These are phyloP conservation scores for Pythium angustatum DNA, from an alignment of 352 stramenopile genomes.

Conservation along the genomic window DNA sequence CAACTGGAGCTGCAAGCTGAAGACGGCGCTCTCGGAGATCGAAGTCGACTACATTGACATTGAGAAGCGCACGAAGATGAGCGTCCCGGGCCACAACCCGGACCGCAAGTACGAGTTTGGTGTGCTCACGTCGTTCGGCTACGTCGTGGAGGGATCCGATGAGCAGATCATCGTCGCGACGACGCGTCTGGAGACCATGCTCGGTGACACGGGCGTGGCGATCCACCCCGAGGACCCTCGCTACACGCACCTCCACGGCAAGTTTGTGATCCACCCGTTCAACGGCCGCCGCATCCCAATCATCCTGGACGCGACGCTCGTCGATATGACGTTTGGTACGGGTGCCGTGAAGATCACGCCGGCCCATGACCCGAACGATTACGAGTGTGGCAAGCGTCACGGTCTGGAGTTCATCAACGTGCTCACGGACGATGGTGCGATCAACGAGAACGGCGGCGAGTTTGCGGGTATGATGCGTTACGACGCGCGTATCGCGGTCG, in stretches of 20 bases:
- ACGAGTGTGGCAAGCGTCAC: constrained; percentile 97
- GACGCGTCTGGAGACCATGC: constrained; percentile 99
- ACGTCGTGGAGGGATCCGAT: constrained; percentile 92
- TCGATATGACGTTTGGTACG: constrained; percentile 99
- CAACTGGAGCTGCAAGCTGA: constrained; percentile 99
- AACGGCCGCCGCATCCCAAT: constrained; percentile 97
- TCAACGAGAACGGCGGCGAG: constrained; percentile 93
- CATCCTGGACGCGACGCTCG: constrained; percentile 93
- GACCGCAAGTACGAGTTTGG: constrained; percentile 99
- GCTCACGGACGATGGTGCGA: constrained; percentile 95
- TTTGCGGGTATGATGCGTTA: constrained; percentile 90
- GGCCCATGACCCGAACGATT: constrained; percentile 99
- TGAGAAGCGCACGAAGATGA: constrained; percentile 94
- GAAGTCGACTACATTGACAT: constrained; percentile 99
- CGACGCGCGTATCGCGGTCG: constrained; percentile 81
- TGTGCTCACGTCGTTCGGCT: constrained; percentile 97
- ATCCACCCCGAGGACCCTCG: constrained; percentile 98
- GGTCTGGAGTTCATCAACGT: constrained; percentile 98
- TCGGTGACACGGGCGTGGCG: constrained; percentile 97
- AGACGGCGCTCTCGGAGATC: constrained; percentile 95
- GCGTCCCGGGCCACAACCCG: constrained; percentile 95
- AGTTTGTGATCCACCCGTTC: constrained; percentile 98
- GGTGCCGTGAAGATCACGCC: constrained; percentile 99
- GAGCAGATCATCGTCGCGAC: constrained; percentile 86
- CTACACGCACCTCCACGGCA: constrained; percentile 99